Conservation (phyloP, 352 stramenopile species). For the Phytophthora rubi region DNA sequence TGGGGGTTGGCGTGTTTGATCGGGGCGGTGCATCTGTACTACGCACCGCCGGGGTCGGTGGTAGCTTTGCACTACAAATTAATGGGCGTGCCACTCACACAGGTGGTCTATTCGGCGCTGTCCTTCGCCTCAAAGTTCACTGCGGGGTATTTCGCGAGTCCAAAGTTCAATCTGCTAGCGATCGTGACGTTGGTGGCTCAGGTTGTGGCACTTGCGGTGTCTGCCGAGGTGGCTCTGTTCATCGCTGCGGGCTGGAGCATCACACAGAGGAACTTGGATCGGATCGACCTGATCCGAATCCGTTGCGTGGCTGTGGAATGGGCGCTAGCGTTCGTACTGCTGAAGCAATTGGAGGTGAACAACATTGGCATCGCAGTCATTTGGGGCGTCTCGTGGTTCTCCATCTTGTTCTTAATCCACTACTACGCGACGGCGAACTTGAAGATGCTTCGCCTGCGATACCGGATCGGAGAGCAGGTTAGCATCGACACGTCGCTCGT, state of each 20-base stretch:
- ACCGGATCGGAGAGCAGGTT: conserved; percentile 56
- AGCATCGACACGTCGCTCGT: conserved; percentile 52
- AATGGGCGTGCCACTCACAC: conserved; percentile 39
- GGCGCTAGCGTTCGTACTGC: conserved; percentile 46
- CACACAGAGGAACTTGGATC: conserved; percentile 45
- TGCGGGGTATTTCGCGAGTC: conserved; percentile 35
- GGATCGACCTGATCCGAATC: conserved; percentile 55
- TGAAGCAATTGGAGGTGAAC: conserved; percentile 51
- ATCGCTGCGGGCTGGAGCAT: conserved; percentile 73
- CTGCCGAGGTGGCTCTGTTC: conserved; percentile 51
- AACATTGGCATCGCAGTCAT: conserved; percentile 53
- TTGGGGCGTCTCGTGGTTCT: conserved; percentile 58
- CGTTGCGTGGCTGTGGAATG: conserved; percentile 53
- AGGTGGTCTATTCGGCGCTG: conserved; percentile 42
- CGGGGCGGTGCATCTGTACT: conserved; percentile 50
- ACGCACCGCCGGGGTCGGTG: conserved; percentile 35
- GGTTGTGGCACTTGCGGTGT: conserved; percentile 42
- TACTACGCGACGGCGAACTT: conserved; percentile 67
- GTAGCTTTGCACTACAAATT: conserved; percentile 60
- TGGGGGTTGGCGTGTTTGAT: conserved; percentile 38
- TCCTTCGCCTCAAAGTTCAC: conserved; percentile 45
- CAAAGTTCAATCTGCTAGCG: conserved; percentile 40
- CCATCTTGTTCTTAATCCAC: conserved; percentile 61
- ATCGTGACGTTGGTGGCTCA: conserved; percentile 49
- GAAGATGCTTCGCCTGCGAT: conserved; percentile 66